Base-by-base conservation (phyloP, 23 red algal species). In the Gracilaria domingensis region DNA sequence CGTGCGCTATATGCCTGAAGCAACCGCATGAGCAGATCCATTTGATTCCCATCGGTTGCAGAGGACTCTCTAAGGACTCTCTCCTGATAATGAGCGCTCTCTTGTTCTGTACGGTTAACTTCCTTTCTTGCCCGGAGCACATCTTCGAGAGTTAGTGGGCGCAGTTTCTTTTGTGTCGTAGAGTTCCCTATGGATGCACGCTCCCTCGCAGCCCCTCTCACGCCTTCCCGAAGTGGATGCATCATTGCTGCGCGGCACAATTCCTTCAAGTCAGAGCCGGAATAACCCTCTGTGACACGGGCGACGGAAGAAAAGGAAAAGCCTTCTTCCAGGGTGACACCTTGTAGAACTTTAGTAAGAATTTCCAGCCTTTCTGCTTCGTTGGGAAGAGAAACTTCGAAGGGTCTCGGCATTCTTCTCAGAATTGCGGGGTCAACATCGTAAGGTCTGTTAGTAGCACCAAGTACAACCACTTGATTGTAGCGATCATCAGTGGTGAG, bases 371-470 rank as follows among this genome's bases (percentile, higher is more conserved):
- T 80, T 49, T 96, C 88, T 23, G 53, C 20, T 25, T 42, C 34
- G 75, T 86, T 91, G 0, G 97, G 97, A 49, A 96, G 85, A 53
- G 86, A 66, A 58, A 99, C 90, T 86, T 95, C 86, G 54, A 99
- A 96, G 16, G 93, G 84, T 45, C 94, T 47, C 2, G 97, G 97
- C 97, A 99, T 94, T 30, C 97, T 82, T 29, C 97, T 75, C 12
- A 93, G 91, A 80, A 99, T 99, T 53, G 97, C 97, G 47, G 94
- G 86, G 65, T 99, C 97, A 14, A 99, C 84, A 37, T 99, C 97
- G 74, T 93, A 96, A 12, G 97, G 97, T 59, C 97, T 85, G 69
- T 99, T 99, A 14, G 97, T 99, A 37, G 94, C 94, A 71, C 97
- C 97, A 42, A 99, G 70, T 23, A 99, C 94, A 23, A 99, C 83